Evolutionary conservation across 805 yeast species (phyloP), one percentile per base, ranked within the genome.

Genomic region (Zygosaccharomyces siamensis): DNA sequence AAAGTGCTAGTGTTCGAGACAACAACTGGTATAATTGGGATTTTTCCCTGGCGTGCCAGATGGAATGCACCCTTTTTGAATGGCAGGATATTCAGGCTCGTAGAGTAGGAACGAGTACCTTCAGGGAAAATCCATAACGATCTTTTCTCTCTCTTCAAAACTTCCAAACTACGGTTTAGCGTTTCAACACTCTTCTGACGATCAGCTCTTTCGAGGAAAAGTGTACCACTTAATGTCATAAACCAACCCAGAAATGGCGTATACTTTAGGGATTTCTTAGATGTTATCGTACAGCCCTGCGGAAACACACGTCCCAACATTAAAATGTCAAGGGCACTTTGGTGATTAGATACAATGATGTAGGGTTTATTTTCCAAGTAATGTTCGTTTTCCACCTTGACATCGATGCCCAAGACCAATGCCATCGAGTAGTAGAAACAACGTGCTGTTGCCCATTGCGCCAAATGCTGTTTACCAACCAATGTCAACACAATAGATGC

Each of bases 41-140:
- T 82, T 37, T 80, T 81, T 5, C 95, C 95, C 69, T 89, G 96
- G 54, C 86, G 85, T 6, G 99, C 99, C 62, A 93, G 77, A 69
- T 93, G 97, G 81, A 93, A 93, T 0, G 98, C 97, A 47, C 99
- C 99, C 66, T 93, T 93, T 69, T 93, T 93, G 72, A 93, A 89
- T 0, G 96, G 95, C 43, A 89, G 75, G 64, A 93, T 70, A 3
- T 75, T 80, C 44, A 95, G 83, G 31, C 75, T 75, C 21, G 78
- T 69, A 8, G 85, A 70, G 55, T 84, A 86, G 0, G 97, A 89
- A 68, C 99, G 80, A 2, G 99, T 93, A 24, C 99, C 99, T 69
- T 93, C 99, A 23, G 98, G 97, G 75, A 90, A 93, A 71, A 93
- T 81, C 77, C 84, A 93, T 21, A 93, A 75, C 12, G 85, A 87